These are phyloP conservation scores for Fusarium miscanthi DNA, from an alignment of 2,329 filamentous ascomycete species.

Conservation along the genomic window DNA sequence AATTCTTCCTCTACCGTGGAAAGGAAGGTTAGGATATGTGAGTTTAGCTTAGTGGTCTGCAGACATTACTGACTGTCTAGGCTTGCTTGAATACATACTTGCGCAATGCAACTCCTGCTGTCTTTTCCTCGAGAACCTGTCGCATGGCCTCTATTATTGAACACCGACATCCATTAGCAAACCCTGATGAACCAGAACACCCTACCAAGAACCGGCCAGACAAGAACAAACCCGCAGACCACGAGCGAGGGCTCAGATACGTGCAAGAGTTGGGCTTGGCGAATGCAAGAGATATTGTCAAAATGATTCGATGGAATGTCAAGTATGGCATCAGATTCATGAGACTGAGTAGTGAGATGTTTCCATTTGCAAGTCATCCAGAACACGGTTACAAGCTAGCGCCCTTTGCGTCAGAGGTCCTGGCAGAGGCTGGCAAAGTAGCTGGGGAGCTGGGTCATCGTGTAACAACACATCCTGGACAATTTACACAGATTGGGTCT, in stretches of 20 bases:
- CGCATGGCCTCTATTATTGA: slow-evolving; percentile 91
- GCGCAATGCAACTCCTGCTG: slow-evolving; percentile 80
- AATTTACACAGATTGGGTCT: slow-evolving; percentile 91
- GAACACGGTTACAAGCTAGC: slow-evolving; percentile 88
- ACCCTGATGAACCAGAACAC: slow-evolving; percentile 82
- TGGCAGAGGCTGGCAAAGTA: slow-evolving; percentile 81
- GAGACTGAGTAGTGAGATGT: slow-evolving; percentile 94
- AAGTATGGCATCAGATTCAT: slow-evolving; percentile 93
- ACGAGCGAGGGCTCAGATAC: slow-evolving; percentile 75
- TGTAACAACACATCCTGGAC: slow-evolving; percentile 90
- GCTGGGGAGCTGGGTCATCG: slow-evolving; percentile 84
- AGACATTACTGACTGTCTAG: slow-evolving; percentile 51
- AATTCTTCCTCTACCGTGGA: slow-evolving; percentile 89
- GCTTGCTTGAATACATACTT: slow-evolving; percentile 95
- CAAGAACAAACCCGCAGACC: slow-evolving; percentile 73
- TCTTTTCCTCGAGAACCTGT: slow-evolving; percentile 92
- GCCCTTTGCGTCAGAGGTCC: slow-evolving; percentile 81
- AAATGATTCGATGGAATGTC: slow-evolving; percentile 93
- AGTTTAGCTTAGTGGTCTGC: slow-evolving; percentile 44
- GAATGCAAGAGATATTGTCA: slow-evolving; percentile 84
- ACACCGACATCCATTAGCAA: slow-evolving; percentile 82
- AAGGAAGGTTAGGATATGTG: slow-evolving; percentile 88
- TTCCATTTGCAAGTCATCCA: slow-evolving; percentile 91
- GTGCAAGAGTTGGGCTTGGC: slow-evolving; percentile 82
- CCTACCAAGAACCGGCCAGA: slow-evolving; percentile 88